Evolutionary conservation across 1,139 yeast species (phyloP).

Genomic region (Geotrichum phurueaensis): DNA sequence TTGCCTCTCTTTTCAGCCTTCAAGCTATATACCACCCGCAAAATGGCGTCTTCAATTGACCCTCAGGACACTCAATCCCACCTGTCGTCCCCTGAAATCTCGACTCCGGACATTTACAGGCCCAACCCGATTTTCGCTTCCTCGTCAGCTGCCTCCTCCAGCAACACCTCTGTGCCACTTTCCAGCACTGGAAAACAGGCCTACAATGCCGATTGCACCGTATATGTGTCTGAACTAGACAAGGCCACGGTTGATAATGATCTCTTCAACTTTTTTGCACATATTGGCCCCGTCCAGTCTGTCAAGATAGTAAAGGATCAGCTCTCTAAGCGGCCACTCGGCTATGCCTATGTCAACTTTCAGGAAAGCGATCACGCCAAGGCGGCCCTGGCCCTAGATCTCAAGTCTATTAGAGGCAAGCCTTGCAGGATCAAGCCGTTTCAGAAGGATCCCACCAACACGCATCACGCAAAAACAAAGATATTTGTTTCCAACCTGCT

Average conservation of each 20-base stretch:
- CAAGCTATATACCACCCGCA: neutral
- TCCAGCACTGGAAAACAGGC: slow-evolving; percentile 1
- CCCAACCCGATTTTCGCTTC: slow-evolving; percentile 1
- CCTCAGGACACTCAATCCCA: slow-evolving; percentile 5
- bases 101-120: slow-evolving; percentile 13
- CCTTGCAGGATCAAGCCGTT: slow-evolving; percentile 94
- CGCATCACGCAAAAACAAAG: slow-evolving; percentile 42
- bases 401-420: slow-evolving; percentile 73
- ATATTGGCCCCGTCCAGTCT: slow-evolving; percentile 77
- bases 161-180: neutral
- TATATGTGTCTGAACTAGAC: slow-evolving; percentile 17
- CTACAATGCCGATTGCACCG: slow-evolving; percentile 10
- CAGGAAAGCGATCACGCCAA: slow-evolving; percentile 70
- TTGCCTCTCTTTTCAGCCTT: neutral
- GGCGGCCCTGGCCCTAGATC: slow-evolving; percentile 71
- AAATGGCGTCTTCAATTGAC: slow-evolving; percentile 5
- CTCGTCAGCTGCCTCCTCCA: neutral
- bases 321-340: slow-evolving; percentile 76
- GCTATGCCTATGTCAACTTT: slow-evolving; percentile 91
- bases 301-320: slow-evolving; percentile 92
- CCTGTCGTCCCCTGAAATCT: slow-evolving; percentile 9
- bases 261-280: slow-evolving; percentile 64
- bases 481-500: slow-evolving; percentile 85
- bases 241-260: slow-evolving; percentile 14
- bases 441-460: slow-evolving; percentile 36